phyloP scores from a whole-genome alignment of 257 asterid species.

The Apocynum venetum region DNA sequence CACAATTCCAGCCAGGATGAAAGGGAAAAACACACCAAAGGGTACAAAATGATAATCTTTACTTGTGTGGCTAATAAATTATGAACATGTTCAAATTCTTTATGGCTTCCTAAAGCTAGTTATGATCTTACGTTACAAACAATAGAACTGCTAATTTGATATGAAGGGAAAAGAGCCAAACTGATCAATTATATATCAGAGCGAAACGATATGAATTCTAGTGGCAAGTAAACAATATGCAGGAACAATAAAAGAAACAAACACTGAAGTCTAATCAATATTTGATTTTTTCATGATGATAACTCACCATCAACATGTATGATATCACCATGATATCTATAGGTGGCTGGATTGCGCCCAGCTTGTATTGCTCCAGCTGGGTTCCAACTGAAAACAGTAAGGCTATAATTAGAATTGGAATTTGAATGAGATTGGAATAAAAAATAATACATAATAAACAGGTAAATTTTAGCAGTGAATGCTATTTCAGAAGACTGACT shows the following conservation, averaged over 20 bases:
- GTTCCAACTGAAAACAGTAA: constrained; percentile 69
- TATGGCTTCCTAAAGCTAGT: background rate
- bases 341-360: constrained; percentile 79
- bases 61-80: background rate
- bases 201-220: background rate
- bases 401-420: background rate
- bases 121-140: background rate
- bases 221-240: background rate
- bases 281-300: constrained; percentile 6
- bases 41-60: background rate
- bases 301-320: constrained; percentile 73
- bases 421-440: background rate
- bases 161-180: background rate
- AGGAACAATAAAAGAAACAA: background rate
- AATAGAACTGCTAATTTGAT: too few relatives aligned
- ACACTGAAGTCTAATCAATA: background rate
- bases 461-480: background rate
- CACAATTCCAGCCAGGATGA: background rate
- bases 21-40: background rate
- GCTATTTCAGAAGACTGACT: background rate
- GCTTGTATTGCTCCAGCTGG: constrained; percentile 91
- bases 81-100: background rate
- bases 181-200: background rate
- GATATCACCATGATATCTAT: constrained; percentile 61
- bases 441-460: background rate